Evolutionary conservation across 2,329 filamentous ascomycete genomes (phyloP).

Genomic region (Fonsecaea multimorphosa): DNA sequence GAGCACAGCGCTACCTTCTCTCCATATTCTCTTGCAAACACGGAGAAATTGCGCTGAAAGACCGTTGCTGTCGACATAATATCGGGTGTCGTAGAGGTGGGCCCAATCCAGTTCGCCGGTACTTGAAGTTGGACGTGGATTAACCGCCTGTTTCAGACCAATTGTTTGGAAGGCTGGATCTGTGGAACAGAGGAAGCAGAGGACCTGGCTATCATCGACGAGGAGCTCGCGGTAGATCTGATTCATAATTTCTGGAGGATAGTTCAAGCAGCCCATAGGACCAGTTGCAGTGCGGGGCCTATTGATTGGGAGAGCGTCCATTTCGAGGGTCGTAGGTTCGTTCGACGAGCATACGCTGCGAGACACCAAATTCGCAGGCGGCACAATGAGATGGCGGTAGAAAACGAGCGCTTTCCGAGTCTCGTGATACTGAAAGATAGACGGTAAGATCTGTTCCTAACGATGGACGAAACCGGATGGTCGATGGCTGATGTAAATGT

Average conservation of each 20-base stretch:
- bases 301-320: conserved; percentile 5
- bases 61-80: conserved; percentile 23
- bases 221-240: conserved; percentile 26
- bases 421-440: conserved; percentile 5
- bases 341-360: background rate
- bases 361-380: background rate
- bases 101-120: conserved; percentile 8
- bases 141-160: conserved; percentile 9
- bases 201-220: conserved; percentile 21
- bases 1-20: conserved; percentile 20
- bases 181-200: conserved; percentile 26
- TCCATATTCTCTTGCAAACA: conserved; percentile 28
- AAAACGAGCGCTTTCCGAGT: background rate
- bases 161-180: conserved; percentile 11
- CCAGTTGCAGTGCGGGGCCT: conserved; percentile 11
- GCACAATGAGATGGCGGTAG: conserved; percentile 5
- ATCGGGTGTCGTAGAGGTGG: conserved; percentile 15
- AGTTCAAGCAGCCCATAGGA: conserved; percentile 28
- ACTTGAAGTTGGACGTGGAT: background rate
- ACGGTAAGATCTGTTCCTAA: conserved; percentile 10
- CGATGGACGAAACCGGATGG: background rate
- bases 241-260: conserved; percentile 28
- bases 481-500: background rate
- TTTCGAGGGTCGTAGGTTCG: conserved; percentile 2
- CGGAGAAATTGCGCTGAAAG: conserved; percentile 28